Evolutionary conservation across 2,329 filamentous ascomycete genomes (phyloP), one percentile per base, ranked within the genome.

Genomic region (Phialocephala sp.): DNA sequence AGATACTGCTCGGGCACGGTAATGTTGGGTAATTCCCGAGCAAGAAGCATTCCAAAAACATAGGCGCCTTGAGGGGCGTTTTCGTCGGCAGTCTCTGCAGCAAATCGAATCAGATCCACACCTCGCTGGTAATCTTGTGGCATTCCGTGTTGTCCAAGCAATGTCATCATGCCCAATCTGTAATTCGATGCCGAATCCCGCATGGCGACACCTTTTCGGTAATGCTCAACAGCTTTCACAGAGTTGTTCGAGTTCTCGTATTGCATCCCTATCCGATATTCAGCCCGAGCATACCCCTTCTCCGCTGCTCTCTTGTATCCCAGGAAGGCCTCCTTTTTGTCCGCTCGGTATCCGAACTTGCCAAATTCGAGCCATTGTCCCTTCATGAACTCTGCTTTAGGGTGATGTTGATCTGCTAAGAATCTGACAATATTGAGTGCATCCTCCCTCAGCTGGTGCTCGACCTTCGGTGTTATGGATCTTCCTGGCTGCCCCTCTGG

Each of bases 311-410:
- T 85, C 68, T 89, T 88, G 80, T 98, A 99, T 73, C 91, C 91
- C 67, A 89, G 81, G 77, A 96, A 98, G 8, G 95, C 94, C 80
- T 97, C 94, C 74, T 94, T 94, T 81, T 97, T 97, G 82, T 99
- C 95, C 66, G 93, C 84, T 35, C 93, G 88, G 78, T 90, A 89
- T 45, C 93, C 93, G 76, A 97, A 98, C 76, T 97, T 97, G 72
- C 95, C 95, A 83, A 98, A 99, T 77, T 99, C 95, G 59, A 97
- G 84, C 95, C 95, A 99, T 85, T 97, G 97, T 66, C 93, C 92
- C 73, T 89, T 89, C 82, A 98, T 92, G 77, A 98, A 99, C 71
- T 96, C 88, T 27, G 95, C 95, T 75, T 95, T 93, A 27, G 95
- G 95, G 73, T 99, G 95, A 69, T 90, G 88, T 77, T 99, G 95